Evolutionary conservation across 2,329 filamentous ascomycete species (phyloP).

Genomic region (Ilyonectria robusta): DNA sequence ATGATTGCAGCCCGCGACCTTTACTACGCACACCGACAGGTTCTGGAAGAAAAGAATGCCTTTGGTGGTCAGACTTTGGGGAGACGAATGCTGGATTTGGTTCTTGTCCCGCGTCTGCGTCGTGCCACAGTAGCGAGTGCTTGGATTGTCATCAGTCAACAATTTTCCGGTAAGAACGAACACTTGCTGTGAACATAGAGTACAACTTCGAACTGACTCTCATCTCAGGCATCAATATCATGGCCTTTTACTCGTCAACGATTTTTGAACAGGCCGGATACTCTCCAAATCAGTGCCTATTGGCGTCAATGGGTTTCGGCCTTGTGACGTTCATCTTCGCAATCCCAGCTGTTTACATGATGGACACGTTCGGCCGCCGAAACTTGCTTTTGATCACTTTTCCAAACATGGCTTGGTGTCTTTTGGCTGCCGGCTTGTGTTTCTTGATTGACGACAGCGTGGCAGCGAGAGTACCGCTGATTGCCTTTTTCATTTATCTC

Average conservation of each 20-base stretch:
- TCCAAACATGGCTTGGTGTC: conserved; percentile 51
- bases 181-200: neutral
- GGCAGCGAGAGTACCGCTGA: conserved; percentile 59
- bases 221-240: conserved; percentile 46
- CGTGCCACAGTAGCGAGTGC: conserved; percentile 56
- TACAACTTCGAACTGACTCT: neutral
- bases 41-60: conserved; percentile 52
- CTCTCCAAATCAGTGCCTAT: conserved; percentile 56
- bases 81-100: conserved; percentile 61
- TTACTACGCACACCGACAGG: conserved; percentile 62
- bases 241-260: conserved; percentile 65
- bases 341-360: conserved; percentile 67
- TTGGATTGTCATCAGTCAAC: conserved; percentile 51
- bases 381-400: conserved; percentile 55
- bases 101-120: conserved; percentile 62
- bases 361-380: conserved; percentile 66
- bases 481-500: conserved; percentile 66
- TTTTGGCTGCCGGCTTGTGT: conserved; percentile 56
- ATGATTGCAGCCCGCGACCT: conserved; percentile 74
- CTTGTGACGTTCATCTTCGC: conserved; percentile 68
- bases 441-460: conserved; percentile 60
- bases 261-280: conserved; percentile 64
- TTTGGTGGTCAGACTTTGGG: conserved; percentile 53
- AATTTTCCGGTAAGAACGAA: conserved; percentile 49
- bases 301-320: conserved; percentile 68